phyloP scores from a whole-genome alignment of 805 yeast genomes.

The Metschnikowia vanudenii region DNA sequence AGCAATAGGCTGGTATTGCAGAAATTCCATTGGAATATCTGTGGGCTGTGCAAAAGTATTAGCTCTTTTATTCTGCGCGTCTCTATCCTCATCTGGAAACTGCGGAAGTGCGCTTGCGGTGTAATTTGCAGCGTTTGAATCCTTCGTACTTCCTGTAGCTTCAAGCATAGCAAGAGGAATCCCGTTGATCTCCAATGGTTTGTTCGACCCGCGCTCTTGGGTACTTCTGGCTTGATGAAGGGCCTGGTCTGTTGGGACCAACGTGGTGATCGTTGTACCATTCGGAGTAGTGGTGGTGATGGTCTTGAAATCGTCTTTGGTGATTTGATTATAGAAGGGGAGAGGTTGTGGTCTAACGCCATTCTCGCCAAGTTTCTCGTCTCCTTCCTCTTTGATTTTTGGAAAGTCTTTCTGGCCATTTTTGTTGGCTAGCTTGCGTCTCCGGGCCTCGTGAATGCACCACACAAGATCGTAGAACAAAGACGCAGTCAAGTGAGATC shows the following conservation, averaged over 20 bases:
- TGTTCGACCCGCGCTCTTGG: conserved; percentile 53
- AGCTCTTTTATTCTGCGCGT: background rate
- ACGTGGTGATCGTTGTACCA: conserved; percentile 86
- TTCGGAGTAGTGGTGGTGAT: conserved; percentile 85
- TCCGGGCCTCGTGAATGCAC: conserved; percentile 91
- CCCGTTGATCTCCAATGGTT: conserved; percentile 62
- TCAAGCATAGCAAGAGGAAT: conserved; percentile 71
- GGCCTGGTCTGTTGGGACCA: conserved; percentile 83
- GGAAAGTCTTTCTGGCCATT: conserved; percentile 16
- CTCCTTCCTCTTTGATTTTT: conserved; percentile 5
- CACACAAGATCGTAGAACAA: conserved; percentile 88
- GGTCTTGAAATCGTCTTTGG: conserved; percentile 83
- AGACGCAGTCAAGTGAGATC: conserved; percentile 90
- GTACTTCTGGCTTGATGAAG: conserved; percentile 60
- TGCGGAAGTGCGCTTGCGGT: background rate
- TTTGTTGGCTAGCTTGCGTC: conserved; percentile 50
- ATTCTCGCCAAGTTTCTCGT: conserved; percentile 10
- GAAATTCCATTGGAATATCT: conserved; percentile 1
- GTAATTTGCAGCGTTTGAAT: conserved; percentile 4
- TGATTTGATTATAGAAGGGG: conserved; percentile 88
- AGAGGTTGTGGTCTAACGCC: conserved; percentile 59
- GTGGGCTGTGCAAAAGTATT: background rate
- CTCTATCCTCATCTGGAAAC: background rate
- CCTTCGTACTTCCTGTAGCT: conserved; percentile 67
- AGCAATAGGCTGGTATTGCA: background rate